Conservation (phyloP, 495 filamentous ascomycete genomes). For the Wilcoxina mikolae region DNA sequence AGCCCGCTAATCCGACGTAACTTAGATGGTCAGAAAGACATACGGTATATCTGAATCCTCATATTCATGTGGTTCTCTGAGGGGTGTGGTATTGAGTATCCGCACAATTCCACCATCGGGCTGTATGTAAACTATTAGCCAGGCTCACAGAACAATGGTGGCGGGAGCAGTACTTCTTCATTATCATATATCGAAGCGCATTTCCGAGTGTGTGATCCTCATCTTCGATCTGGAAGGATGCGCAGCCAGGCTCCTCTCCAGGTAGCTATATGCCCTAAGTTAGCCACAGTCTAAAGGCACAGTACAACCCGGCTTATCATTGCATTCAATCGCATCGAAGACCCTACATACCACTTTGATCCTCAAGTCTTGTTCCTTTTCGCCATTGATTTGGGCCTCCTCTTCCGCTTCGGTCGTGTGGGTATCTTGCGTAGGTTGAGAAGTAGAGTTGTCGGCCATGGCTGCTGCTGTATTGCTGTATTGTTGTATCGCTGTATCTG, state of each 20-base stretch:
- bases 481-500: background rate
- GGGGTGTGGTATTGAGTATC: slow-evolving; percentile 94
- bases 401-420: background rate
- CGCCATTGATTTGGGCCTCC: background rate
- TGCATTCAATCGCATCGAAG: background rate
- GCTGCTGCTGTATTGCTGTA: too few species aligned
- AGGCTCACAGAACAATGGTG: background rate
- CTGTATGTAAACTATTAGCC: slow-evolving; percentile 32
- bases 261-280: slow-evolving; percentile 29
- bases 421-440: background rate
- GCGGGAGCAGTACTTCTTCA: slow-evolving; percentile 79
- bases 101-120: slow-evolving; percentile 91
- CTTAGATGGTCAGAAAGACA: slow-evolving; percentile 21
- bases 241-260: slow-evolving; percentile 34
- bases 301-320: too few species aligned
- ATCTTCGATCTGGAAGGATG: slow-evolving; percentile 74
- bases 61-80: slow-evolving; percentile 94
- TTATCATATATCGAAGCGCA: slow-evolving; percentile 82
- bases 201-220: slow-evolving; percentile 96
- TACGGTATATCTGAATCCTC: slow-evolving; percentile 90
- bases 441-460: slow-evolving; percentile 7
- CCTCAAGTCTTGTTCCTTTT: background rate
- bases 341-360: slow-evolving; percentile 1
- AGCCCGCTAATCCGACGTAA: slow-evolving; percentile 1
- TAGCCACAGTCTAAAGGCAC: background rate